Evolutionary conservation across 2,329 filamentous ascomycete genomes (phyloP), one percentile per base, ranked within the genome.

Genomic region (Penicillium sp.): DNA sequence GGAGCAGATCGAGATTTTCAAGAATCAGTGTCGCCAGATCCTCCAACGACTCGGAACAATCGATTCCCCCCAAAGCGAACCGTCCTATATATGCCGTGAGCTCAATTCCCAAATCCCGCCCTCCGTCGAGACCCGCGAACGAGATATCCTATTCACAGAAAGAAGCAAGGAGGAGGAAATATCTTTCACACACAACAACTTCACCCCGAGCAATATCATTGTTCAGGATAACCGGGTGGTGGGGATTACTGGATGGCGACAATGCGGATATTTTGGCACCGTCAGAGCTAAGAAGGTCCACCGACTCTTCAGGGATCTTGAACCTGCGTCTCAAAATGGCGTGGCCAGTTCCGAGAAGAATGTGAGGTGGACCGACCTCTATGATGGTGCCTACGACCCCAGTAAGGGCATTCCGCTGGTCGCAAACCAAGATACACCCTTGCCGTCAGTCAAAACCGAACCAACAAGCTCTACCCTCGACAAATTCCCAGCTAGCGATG

Each of bases 251-350:
- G 73, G 72, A n/a, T 78, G 75, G 75, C 67, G 70, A 54, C 67
- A 74, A 54, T 70, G 74, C 46, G 75, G 75, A 41, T 76, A 71
- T 54, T 78, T 78, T 62, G 74, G 74, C 17, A 66, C 69, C 41
- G 62, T 69, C 38, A 67, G 72, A 51, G 72, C 71, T 35, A 65
- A 65, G 40, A 69, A 67, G 50, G 60, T 77, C 43, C 75, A 78
- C 59, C 65, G 58, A 47, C 62, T 67, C 49, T 63, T 73, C 23
- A 69, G 74, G 54, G 65, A 69, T 52, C 67, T 66, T 3, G 64
- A 60, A 17, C 58, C 60, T 10, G 57, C 59, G 21, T 56, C 62
- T 23, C 46, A 58, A 54, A 35, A 61, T 27, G 37, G 55, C 21
- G 57, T 53, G 35, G 50, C 61, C 23, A 54, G 58, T 37, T 54